phyloP scores from a whole-genome alignment of 495 filamentous ascomycete genomes.

The Rostrohypoxylon terebratum region DNA sequence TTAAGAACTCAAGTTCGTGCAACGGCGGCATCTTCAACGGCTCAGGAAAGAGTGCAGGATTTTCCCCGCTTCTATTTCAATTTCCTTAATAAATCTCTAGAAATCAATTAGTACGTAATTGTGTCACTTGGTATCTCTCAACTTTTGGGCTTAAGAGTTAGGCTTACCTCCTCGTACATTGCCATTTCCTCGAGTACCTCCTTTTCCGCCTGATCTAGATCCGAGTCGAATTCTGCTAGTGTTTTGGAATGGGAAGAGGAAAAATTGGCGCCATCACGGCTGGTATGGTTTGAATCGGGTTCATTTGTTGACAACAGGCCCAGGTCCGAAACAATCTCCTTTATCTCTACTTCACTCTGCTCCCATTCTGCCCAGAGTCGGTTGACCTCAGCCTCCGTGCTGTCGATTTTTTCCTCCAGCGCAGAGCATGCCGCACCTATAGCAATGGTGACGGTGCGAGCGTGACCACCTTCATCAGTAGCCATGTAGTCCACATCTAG shows the following conservation, averaged over 20 bases:
- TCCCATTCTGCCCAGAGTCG: slow-evolving; percentile 40
- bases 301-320: not conserved
- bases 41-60: slow-evolving; percentile 43
- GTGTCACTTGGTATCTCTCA: slow-evolving; percentile 1
- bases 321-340: slow-evolving; percentile 26
- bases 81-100: slow-evolving; percentile 47
- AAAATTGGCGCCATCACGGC: not conserved
- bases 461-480: slow-evolving; percentile 20
- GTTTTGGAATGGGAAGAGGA: slow-evolving; percentile 23
- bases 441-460: slow-evolving; percentile 26
- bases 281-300: no score
- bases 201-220: slow-evolving; percentile 38
- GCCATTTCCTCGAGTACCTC: slow-evolving; percentile 47
- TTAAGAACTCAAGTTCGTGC: not conserved
- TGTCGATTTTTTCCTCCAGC: slow-evolving; percentile 20
- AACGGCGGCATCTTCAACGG: not conserved
- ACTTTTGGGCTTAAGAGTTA: not conserved
- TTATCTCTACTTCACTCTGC: slow-evolving; percentile 32
- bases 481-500: slow-evolving; percentile 35
- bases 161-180: slow-evolving; percentile 45
- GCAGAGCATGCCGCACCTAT: slow-evolving; percentile 28
- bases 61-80: slow-evolving; percentile 44
- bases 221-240: slow-evolving; percentile 20
- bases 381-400: slow-evolving; percentile 24
- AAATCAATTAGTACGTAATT: slow-evolving; percentile 45